Base-by-base conservation (phyloP, 805 yeast genomes). In the Saccharomycopsis sp. region DNA sequence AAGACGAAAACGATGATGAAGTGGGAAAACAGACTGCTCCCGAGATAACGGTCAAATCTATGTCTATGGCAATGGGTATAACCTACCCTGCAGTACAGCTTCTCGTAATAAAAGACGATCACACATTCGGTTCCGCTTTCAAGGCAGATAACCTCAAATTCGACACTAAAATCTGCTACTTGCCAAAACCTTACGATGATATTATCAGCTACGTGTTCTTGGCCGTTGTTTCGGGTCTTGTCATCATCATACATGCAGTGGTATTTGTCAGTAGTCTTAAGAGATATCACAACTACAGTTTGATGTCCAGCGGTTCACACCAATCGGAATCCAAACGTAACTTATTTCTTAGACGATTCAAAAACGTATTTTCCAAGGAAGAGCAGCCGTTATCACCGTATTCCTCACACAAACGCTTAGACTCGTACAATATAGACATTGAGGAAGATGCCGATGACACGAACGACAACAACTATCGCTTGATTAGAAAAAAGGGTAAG, bases 31-130 rank as follows among this genome's bases (percentile, higher is more conserved):
- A 46, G 9, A 41, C 24, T n/a, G 57, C 47, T 9, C 18, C 21
- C 21, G 99, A 94, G 68, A 82, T 87, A 62, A 89, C 97, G 0
- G 91, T 91, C 34, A 94, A 94, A 69, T 83, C 96, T 2, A 82
- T 87, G 55, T 86, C 97, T 14, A 88, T 94, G 96, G 91, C 96
- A 18, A 88, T 89, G 84, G 98, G 98, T 0, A 83, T 94, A 29
- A 70, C 75, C 56, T 74, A 75, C 53, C 99, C 99, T 0, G 98
- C 96, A 0, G 79, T 90, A 51, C 97, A 94, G 68, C 69, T 94
- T 55, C 70, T 94, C 3, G 82, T 97, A 0, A 74, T 94, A 46
- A 69, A 76, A 65, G 78, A 80, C 63, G 80, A 83, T 44, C 52
- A 51, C 37, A 34, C 34, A 7, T 40, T 34, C 15, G 23, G 52